Evolutionary conservation across 1,284 basidiomycete genomes (phyloP), one percentile per base, ranked within the genome.

Genomic region (Ganoderma sp.): DNA sequence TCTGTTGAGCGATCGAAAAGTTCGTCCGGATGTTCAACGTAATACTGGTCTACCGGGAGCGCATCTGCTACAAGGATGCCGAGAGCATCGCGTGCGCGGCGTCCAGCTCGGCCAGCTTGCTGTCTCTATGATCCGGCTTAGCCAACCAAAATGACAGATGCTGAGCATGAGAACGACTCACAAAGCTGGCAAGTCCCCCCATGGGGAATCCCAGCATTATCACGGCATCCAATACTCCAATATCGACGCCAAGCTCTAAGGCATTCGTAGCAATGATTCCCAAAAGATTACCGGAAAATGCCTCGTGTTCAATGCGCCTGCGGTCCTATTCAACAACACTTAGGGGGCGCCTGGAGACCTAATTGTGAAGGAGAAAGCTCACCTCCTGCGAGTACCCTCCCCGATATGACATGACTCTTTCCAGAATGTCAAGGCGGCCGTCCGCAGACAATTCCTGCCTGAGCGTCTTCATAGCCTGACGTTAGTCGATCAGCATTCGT

Each of bases 251-350:
- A 1, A 97, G 87, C 78, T 97, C 96, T 15, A 97, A 84, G 0
- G 95, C 96, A 69, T 95, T 96, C 0, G 95, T 97, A 0, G 95
- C 94, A n/a, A 97, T 85, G 58, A 97, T 93, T 7, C 96, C 92
- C 0, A 97, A 84, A 14, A 96, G 81, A 70, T 88, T 85, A 0
- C 95, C 95, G 1, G 89, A 89, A 75, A 96, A 97, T 34, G 96
- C 95, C 74, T 96, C 92, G 61, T 88, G 83, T 77, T 97, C 96
- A 61, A 97, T 96, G 71, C 83, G 84, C 37, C 96, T 86, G 42
- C 96, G 88, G 76, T 96, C 95, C 88, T 95, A 59, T 32, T 62
- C 7, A 56, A 56, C 14, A 32, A 60, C 32, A 63, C 50, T 64
- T 62, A 6, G 61, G 63, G 37, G 59, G 37, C n/a, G 60, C 57